A percentile compares a stretch with the other conserved stretches of the same genome.
phyloP scores from a whole-genome alignment of 2,329 filamentous ascomycete species.

The Aspergillus hortae region DNA sequence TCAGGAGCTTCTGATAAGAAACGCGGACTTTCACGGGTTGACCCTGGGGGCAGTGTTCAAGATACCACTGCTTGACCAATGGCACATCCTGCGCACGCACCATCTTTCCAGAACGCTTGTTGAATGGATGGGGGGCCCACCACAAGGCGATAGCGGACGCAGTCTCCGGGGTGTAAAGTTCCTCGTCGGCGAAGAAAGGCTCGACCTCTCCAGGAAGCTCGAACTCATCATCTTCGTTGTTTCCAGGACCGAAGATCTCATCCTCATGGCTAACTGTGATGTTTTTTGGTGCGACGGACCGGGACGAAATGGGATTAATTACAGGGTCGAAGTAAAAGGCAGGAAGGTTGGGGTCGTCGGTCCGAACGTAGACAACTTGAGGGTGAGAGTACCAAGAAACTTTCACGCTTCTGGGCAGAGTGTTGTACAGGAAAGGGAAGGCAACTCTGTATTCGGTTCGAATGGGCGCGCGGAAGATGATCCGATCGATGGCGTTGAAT shows the following conservation, averaged over 20 bases:
- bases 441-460: slow-evolving; percentile 94
- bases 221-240: slow-evolving; percentile 80
- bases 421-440: slow-evolving; percentile 94
- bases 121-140: slow-evolving; percentile 98
- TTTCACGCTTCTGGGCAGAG: slow-evolving; percentile 87
- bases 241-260: slow-evolving; percentile 80
- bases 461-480: slow-evolving; percentile 94
- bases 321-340: slow-evolving; percentile 98
- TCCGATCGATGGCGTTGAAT: slow-evolving; percentile 98
- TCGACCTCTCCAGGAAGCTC: slow-evolving; percentile 74
- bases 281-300: slow-evolving; percentile 91
- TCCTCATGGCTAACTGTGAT: slow-evolving; percentile 90
- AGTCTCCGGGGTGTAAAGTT: slow-evolving; percentile 84
- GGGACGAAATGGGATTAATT: slow-evolving; percentile 95
- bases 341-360: slow-evolving; percentile 83
- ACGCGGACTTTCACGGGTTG: slow-evolving; percentile 97
- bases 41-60: slow-evolving; percentile 87
- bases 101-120: slow-evolving; percentile 91
- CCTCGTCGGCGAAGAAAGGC: slow-evolving; percentile 86
- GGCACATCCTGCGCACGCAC: slow-evolving; percentile 96
- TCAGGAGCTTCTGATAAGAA: slow-evolving; percentile 96
- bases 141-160: slow-evolving; percentile 87
- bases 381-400: slow-evolving; percentile 92
- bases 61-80: slow-evolving; percentile 95
- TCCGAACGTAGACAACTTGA: slow-evolving; percentile 83